These are phyloP conservation scores for Talaromyces sp. DNA, from an alignment of 2,329 filamentous ascomycete species.

Conservation along the genomic window DNA sequence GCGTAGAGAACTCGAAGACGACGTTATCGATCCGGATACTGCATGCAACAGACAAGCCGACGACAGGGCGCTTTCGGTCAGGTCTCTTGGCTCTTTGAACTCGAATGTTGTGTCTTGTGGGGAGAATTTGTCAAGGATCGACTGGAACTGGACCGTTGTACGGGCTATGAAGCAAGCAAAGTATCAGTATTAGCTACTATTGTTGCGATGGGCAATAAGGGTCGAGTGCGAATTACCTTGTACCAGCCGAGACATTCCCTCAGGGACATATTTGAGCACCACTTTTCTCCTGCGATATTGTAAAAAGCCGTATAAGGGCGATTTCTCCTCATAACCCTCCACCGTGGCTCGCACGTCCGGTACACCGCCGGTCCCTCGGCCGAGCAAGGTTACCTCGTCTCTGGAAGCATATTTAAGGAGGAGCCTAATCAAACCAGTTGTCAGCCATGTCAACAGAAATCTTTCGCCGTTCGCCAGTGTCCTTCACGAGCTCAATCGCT, in stretches of 20 bases:
- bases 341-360: slow-evolving; percentile 76
- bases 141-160: slow-evolving; percentile 65
- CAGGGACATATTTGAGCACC: slow-evolving; percentile 85
- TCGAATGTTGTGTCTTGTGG: slow-evolving; percentile 83
- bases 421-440: slow-evolving; percentile 59
- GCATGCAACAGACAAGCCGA: slow-evolving; percentile 85
- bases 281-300: slow-evolving; percentile 86
- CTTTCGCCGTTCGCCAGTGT: neutral
- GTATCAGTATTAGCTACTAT: neutral
- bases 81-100: slow-evolving; percentile 66
- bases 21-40: slow-evolving; percentile 77
- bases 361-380: slow-evolving; percentile 73
- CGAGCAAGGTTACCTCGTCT: slow-evolving; percentile 78
- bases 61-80: slow-evolving; percentile 83
- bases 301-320: slow-evolving; percentile 86
- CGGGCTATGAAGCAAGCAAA: slow-evolving; percentile 57
- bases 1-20: slow-evolving; percentile 73
- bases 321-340: slow-evolving; percentile 71
- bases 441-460: slow-evolving; percentile 15
- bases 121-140: slow-evolving; percentile 62
- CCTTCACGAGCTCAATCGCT: no score
- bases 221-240: slow-evolving; percentile 63
- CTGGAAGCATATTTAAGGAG: slow-evolving; percentile 84
- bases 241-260: slow-evolving; percentile 81
- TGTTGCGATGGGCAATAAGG: slow-evolving; percentile 11